Base-by-base conservation (phyloP, 2,329 filamentous ascomycete species). In the Fusarium lateritium region DNA sequence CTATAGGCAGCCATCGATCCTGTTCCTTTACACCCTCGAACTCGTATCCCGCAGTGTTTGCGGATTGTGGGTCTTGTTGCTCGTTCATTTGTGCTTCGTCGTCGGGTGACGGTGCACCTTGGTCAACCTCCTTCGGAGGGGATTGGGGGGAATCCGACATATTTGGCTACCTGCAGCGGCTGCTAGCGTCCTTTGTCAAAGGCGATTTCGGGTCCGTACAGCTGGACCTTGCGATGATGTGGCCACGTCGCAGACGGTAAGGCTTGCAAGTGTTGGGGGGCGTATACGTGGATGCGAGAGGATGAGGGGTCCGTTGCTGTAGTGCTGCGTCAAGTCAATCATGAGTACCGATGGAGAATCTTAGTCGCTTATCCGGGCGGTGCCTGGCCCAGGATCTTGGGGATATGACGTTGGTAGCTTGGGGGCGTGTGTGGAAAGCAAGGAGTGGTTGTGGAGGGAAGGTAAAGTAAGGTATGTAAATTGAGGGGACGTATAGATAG, bases 1-100 rank as follows among this genome's bases (percentile, higher is more conserved):
- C 96, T 89, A 99, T 99, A 81, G 96, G 96, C 81, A 99, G 89
- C 96, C 96, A 99, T 87, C 96, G 88, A 84, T 99, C 96, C 84
- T 99, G 96, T 84, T 99, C 96, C 88, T 98, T 98, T 83, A 98
- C 95, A 49, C 79, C 79, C 84, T 98, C 95, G 81, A 98, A 97
- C 85, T 98, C 95, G 80, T 94, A 94, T 82, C 85, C 90, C 60
- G 76, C 69, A 83, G 92, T 87, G 81, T 88, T 91, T 82, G 87
- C 87, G 81, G 87, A 86, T 85, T 94, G 91, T 90, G 89, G 88
- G 84, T 93, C 91, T 82, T 91, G 88, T 84, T 87, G 85, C 81
- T 94, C 92, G 85, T 97, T 94, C 93, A 97, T 97, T 89, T 92
- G 91, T 87, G 91, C 91, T 86, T 96, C 93, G 86, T 97, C 93